These are phyloP conservation scores for Euphrasia arctica DNA, from an alignment of 305 asterid genomes.

Conservation along the genomic window DNA sequence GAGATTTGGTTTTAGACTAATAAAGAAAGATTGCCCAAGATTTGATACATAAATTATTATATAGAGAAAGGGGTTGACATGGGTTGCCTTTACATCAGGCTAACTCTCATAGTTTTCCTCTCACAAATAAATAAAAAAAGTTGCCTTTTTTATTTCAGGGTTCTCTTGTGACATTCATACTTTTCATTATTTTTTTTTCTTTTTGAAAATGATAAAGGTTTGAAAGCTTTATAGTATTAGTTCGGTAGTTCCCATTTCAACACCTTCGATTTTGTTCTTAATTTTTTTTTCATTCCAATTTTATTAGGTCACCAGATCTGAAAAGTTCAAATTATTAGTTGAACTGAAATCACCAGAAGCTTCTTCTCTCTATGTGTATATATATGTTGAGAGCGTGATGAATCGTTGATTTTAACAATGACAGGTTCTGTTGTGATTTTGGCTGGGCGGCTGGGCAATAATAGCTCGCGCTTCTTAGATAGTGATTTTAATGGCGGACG, in stretches of 20 bases:
- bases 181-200: constrained; percentile 39
- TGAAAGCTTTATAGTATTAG: constrained; percentile 35
- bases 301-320: constrained; percentile 50
- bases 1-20: no score
- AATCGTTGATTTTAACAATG: constrained; percentile 49
- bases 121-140: constrained; percentile 29
- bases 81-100: constrained; percentile 91
- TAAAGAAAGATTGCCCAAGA: no score
- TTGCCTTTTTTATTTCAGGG: constrained; percentile 53
- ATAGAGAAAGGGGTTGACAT: constrained; percentile 42
- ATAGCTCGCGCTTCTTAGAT: constrained; percentile 25
- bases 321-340: constrained; percentile 22
- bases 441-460: constrained; percentile 31
- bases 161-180: constrained; percentile 62
- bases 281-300: constrained; percentile 7
- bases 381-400: constrained; percentile 36
- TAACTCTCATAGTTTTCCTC: constrained; percentile 42
- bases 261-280: constrained; percentile 12
- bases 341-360: constrained; percentile 24
- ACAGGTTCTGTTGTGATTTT: constrained; percentile 39
- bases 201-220: constrained; percentile 30
- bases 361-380: not conserved
- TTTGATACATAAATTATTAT: no score
- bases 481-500: constrained; percentile 61
- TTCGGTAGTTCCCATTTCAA: not conserved